Evolutionary conservation across 2,329 filamentous ascomycete species (phyloP).

Genomic region (Trichophyton verrucosum): DNA sequence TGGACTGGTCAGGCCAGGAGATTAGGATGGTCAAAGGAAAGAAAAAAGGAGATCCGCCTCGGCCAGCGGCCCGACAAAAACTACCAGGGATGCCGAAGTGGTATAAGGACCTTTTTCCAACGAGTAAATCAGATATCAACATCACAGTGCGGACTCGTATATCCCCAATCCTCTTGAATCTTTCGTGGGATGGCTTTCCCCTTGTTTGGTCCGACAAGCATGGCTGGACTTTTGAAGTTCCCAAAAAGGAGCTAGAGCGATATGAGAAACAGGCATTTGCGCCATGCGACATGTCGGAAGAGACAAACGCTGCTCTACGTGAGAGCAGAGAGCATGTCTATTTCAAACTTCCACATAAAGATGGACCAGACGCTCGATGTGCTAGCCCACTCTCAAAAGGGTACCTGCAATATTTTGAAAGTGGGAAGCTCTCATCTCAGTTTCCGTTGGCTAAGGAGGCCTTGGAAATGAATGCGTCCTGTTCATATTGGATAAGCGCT

Average conservation of each 20-base stretch:
- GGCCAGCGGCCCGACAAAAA: slow-evolving; percentile 74
- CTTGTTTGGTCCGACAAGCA: slow-evolving; percentile 86
- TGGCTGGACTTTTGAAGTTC: slow-evolving; percentile 84
- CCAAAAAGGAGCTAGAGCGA: slow-evolving; percentile 45
- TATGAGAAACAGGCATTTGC: slow-evolving; percentile 62
- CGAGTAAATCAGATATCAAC: slow-evolving; percentile 52
- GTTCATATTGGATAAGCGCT: slow-evolving; percentile 98
- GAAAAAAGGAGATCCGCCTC: slow-evolving; percentile 67
- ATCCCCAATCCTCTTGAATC: slow-evolving; percentile 67
- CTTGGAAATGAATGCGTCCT: slow-evolving; percentile 95
- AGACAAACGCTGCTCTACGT: slow-evolving; percentile 52
- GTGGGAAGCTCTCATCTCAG: slow-evolving; percentile 73
- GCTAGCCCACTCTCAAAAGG: slow-evolving; percentile 80
- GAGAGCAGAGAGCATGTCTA: slow-evolving; percentile 57
- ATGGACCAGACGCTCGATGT: slow-evolving; percentile 75
- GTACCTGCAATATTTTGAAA: slow-evolving; percentile 84
- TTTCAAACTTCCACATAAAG: slow-evolving; percentile 93
- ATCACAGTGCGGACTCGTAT: slow-evolving; percentile 79
- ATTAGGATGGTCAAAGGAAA: slow-evolving; percentile 84
- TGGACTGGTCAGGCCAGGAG: slow-evolving; percentile 93
- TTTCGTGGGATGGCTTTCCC: slow-evolving; percentile 82
- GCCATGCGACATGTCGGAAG: slow-evolving; percentile 56
- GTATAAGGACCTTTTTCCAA: slow-evolving; percentile 84
- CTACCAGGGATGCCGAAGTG: slow-evolving; percentile 88
- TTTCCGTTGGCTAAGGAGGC: slow-evolving; percentile 87